Evolutionary conservation across 768 basidiomycete genomes (phyloP).

Genomic region (Russula earlei): DNA sequence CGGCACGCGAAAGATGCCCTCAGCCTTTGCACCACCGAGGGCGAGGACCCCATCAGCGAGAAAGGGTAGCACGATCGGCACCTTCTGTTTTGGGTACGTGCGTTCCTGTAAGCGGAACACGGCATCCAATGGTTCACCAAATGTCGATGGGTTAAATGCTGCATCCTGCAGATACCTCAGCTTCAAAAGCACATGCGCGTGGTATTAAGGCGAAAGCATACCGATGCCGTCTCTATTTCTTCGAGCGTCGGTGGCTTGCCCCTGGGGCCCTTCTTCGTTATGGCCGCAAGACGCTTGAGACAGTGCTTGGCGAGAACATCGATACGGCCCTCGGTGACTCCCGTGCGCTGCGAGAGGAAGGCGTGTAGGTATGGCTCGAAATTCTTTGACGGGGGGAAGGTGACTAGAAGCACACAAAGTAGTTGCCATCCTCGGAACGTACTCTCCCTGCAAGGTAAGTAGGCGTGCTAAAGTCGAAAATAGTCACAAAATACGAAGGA

Average conservation of each 20-base stretch:
- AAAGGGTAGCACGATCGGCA: constrained; percentile 91
- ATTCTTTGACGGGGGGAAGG: constrained; percentile 90
- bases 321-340: constrained; percentile 62
- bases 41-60: constrained; percentile 87
- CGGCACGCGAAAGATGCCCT: constrained; percentile 90
- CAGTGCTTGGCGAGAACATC: constrained; percentile 91
- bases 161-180: constrained; percentile 48
- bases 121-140: constrained; percentile 81
- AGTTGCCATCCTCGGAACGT: constrained; percentile 90
- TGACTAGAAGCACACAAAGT: constrained; percentile 80
- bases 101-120: constrained; percentile 79
- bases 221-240: constrained; percentile 89
- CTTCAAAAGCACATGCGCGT: not conserved
- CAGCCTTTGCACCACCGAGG: constrained; percentile 71
- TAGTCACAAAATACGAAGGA: constrained; percentile 17
- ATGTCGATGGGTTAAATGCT: constrained; percentile 91
- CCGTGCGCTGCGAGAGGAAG: constrained; percentile 67
- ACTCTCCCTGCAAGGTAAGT: constrained; percentile 48
- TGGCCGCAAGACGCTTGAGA: constrained; percentile 60
- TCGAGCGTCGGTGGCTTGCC: constrained; percentile 72
- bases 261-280: constrained; percentile 77
- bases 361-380: constrained; percentile 76
- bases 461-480: not conserved
- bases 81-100: constrained; percentile 74
- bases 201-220: constrained; percentile 29